These are phyloP conservation scores for Pugionium dolabratum DNA, from an alignment of 345 rosid genomes.

Conservation along the genomic window DNA sequence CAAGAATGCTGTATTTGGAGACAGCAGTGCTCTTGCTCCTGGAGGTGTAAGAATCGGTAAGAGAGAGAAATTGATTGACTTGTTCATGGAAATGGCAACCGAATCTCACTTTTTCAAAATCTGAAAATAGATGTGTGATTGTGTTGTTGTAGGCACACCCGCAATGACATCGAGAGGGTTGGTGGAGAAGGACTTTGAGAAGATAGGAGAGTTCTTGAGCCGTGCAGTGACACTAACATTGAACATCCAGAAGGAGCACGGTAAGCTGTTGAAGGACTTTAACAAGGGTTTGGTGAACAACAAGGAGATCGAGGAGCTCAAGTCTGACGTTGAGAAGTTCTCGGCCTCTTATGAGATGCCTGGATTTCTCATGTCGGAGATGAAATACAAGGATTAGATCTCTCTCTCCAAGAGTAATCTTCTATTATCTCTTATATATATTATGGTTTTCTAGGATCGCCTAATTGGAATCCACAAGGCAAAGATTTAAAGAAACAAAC, in stretches of 20 bases:
- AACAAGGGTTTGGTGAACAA: conserved; percentile 86
- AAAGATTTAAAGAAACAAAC: too few species aligned
- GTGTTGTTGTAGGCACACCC: conserved; percentile 65
- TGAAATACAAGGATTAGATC: conserved; percentile 73
- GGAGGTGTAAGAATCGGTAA: conserved; percentile 99
- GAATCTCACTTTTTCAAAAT: too few species aligned
- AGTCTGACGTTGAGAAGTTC: conserved; percentile 84
- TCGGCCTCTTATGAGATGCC: conserved; percentile 80
- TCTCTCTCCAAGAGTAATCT: not conserved
- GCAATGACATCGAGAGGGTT: conserved; percentile 99
- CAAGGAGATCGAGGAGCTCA: conserved; percentile 85
- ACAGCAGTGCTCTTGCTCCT: conserved; percentile 99
- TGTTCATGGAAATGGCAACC: not conserved
- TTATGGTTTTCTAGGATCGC: too few species aligned
- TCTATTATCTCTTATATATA: too few species aligned
- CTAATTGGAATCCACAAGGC: too few species aligned
- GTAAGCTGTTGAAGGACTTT: conserved; percentile 90
- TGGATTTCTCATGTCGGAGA: conserved; percentile 68
- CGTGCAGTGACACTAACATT: conserved; percentile 79
- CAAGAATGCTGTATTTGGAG: conserved; percentile 99
- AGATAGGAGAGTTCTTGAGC: conserved; percentile 92
- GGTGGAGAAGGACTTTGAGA: conserved; percentile 94
- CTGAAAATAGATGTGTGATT: not conserved
- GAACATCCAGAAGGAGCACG: conserved; percentile 78
- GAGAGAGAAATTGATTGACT: conserved; percentile 15